Evolutionary conservation across 2,329 filamentous ascomycete genomes (phyloP).

Genomic region (Cladophialophora bantiana): DNA sequence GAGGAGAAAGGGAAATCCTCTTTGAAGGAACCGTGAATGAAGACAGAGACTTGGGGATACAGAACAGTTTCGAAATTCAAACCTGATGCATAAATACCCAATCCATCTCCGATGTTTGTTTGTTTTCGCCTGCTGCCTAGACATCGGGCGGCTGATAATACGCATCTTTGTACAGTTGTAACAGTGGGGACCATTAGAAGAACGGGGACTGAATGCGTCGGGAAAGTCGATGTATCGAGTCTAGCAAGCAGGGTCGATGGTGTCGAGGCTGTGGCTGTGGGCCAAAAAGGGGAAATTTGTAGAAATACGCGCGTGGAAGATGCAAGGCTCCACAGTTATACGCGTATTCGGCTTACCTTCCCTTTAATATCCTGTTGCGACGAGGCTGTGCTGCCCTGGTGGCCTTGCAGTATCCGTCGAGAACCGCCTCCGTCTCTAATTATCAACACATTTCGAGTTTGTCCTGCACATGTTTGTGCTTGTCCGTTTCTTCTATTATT

Average conservation of each 20-base stretch:
- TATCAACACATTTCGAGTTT: not conserved
- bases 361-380: not conserved
- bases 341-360: not conserved
- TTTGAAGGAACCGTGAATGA: not conserved
- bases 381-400: not conserved
- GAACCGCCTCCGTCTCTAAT: not conserved
- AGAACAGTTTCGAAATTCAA: not conserved
- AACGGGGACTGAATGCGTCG: not conserved
- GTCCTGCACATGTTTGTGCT: not conserved
- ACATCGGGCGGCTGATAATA: not conserved
- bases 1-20: not conserved
- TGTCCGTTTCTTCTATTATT: not conserved
- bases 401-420: no score
- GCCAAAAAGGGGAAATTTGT: not conserved
- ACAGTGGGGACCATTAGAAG: not conserved
- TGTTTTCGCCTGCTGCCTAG: not conserved
- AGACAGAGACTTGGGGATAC: not conserved
- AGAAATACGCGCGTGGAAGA: not conserved
- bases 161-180: not conserved
- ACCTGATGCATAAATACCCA: not conserved
- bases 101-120: not conserved
- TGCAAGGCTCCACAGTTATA: not conserved
- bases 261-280: conserved; percentile 8
- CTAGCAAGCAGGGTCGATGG: not conserved
- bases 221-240: conserved; percentile 12